Evolutionary conservation across 2,329 filamentous ascomycete species (phyloP).

Genomic region (Penicillium sp.): DNA sequence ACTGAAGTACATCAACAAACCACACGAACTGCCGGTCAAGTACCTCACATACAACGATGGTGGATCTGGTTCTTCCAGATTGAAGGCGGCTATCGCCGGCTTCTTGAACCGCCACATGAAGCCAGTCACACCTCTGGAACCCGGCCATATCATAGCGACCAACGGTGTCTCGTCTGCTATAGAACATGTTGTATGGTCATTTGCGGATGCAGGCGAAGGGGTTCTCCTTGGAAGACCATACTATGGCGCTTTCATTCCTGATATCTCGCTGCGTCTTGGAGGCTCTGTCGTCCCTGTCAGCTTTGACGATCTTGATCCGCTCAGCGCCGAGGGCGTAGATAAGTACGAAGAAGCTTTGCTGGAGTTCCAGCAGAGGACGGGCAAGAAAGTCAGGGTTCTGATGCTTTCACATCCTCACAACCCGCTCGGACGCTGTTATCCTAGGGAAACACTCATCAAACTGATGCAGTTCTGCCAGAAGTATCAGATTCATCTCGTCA

Average conservation of each 20-base stretch:
- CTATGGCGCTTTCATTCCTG: conserved; percentile 50
- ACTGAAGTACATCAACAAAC: conserved; percentile 41
- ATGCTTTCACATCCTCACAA: conserved; percentile 54
- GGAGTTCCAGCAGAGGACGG: conserved; percentile 34
- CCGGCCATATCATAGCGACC: conserved; percentile 32
- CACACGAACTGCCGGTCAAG: conserved; percentile 32
- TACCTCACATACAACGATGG: conserved; percentile 42
- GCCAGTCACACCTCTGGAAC: conserved; percentile 26
- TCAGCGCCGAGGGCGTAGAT: conserved; percentile 40
- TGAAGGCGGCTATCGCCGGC: conserved; percentile 27
- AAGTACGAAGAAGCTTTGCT: conserved; percentile 47
- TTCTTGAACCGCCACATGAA: conserved; percentile 35
- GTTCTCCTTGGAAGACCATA: conserved; percentile 37
- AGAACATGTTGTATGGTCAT: conserved; percentile 35
- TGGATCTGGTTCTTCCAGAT: conserved; percentile 26
- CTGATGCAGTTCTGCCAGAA: conserved; percentile 51
- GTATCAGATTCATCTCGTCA: conserved; percentile 52
- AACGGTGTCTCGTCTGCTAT: conserved; percentile 37
- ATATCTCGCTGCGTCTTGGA: conserved; percentile 45
- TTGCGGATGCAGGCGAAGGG: conserved; percentile 35
- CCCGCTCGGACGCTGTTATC: conserved; percentile 50
- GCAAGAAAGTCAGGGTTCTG: conserved; percentile 46
- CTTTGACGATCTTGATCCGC: conserved; percentile 46
- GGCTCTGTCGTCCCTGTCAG: conserved; percentile 44
- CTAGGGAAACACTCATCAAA: conserved; percentile 39